Evolutionary conservation across 139 green algal genomes (phyloP).

Genomic region (Auxenochlorella pyrenoidosa): DNA sequence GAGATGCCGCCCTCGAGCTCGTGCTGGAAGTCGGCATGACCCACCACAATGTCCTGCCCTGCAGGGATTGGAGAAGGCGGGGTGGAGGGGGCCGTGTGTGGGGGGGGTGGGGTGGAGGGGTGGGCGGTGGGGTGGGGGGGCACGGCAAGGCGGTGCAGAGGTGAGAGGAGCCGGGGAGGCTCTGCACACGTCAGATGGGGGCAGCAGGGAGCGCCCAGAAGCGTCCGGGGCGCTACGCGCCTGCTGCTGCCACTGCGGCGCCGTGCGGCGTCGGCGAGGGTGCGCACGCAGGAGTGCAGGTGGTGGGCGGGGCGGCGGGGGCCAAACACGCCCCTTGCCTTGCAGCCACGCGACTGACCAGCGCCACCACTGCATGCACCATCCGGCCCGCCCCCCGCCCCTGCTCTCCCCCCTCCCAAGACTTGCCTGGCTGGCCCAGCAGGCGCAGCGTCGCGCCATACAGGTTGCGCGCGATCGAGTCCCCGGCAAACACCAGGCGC

Average conservation of each 20-base stretch:
- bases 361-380: neutral
- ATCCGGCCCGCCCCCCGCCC: neutral
- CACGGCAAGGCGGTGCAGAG: no score
- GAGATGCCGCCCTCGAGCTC: slow-evolving; percentile 11
- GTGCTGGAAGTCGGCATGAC: slow-evolving; percentile 16
- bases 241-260: no score
- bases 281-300: neutral
- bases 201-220: no score
- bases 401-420: neutral
- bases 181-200: no score
- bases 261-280: no score
- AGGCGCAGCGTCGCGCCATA: slow-evolving; percentile 24
- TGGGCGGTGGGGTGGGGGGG: no score
- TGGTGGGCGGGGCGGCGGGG: neutral
- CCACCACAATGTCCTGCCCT: slow-evolving; percentile 22
- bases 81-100: neutral
- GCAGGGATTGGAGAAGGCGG: neutral
- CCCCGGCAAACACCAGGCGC: slow-evolving; percentile 32
- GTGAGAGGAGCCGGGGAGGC: no score
- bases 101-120: no score
- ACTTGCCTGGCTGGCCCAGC: slow-evolving; percentile 21
- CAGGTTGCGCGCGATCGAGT: slow-evolving; percentile 23
- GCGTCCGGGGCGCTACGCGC: no score
- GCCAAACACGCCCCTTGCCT: neutral
- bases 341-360: no score